These are phyloP conservation scores for Coffea canephora DNA, from an alignment of 257 asterid species.

Conservation along the genomic window DNA sequence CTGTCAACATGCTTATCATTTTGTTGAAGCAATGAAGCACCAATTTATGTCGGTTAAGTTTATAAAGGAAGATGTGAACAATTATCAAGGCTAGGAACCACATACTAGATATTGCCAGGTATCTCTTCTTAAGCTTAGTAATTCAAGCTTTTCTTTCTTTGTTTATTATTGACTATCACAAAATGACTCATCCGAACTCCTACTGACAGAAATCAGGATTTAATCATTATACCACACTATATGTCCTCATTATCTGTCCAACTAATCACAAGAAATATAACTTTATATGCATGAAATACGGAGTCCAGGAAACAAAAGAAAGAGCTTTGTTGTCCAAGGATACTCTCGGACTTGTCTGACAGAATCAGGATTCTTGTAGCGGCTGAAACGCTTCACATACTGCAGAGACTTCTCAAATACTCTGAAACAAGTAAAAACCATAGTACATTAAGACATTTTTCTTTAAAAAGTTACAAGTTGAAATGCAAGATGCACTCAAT, in stretches of 20 bases:
- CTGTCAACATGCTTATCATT: background rate
- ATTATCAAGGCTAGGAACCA: background rate
- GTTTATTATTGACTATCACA: background rate
- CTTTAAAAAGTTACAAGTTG: background rate
- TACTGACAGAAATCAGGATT: background rate
- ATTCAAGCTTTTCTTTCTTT: background rate
- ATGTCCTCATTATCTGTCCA: too few species aligned
- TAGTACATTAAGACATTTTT: background rate
- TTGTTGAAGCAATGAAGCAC: background rate
- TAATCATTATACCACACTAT: too few species aligned
- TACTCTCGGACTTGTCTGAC: slow-evolving; percentile 99
- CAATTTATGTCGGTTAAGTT: background rate
- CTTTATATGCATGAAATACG: background rate
- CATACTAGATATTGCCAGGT: background rate
- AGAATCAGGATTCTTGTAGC: slow-evolving; percentile 95
- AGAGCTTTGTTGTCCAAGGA: slow-evolving; percentile 35
- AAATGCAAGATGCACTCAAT: background rate
- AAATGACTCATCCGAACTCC: background rate
- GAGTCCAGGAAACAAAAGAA: background rate
- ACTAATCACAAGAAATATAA: background rate
- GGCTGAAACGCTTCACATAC: slow-evolving; percentile 97
- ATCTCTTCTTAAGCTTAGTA: background rate
- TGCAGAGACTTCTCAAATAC: slow-evolving; percentile 97
- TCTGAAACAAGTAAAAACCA: slow-evolving; percentile 35
- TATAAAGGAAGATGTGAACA: background rate